Percentiles rank a stretch among this genome's conserved stretches.
Evolutionary conservation across 2,329 filamentous ascomycete species (phyloP).

Genomic region (Colletotrichum sp.): DNA sequence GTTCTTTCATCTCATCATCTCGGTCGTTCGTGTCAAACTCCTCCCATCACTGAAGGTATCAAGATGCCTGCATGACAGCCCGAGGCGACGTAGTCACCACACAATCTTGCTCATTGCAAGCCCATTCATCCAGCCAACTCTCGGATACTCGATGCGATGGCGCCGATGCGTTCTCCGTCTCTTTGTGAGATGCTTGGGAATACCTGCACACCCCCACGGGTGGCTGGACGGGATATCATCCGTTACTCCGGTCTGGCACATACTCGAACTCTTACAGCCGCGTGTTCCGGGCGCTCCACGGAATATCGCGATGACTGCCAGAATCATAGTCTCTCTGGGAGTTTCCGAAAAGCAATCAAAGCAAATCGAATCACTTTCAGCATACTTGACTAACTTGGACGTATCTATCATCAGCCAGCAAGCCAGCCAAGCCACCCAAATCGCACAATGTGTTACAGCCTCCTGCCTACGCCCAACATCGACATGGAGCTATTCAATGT

Average conservation of each 20-base stretch:
- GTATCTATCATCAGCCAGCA: not conserved
- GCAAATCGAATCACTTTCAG: not conserved
- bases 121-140: not conserved
- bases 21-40: not conserved
- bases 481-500: not conserved
- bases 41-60: not conserved
- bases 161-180: not conserved
- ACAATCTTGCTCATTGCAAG: not conserved
- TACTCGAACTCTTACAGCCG: not conserved
- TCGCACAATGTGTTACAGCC: not conserved
- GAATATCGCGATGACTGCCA: not conserved
- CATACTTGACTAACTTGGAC: not conserved
- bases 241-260: not conserved
- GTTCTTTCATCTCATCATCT: not conserved
- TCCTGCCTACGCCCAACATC: not conserved
- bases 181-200: not conserved
- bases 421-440: not conserved
- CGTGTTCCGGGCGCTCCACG: not conserved
- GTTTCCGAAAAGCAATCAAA: not conserved
- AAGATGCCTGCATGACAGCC: not conserved
- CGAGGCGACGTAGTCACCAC: not conserved
- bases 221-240: not conserved
- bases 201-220: not conserved
- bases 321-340: not conserved
- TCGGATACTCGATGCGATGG: not conserved